These are phyloP conservation scores for Didymella keratinophila DNA, from an alignment of 2,329 filamentous ascomycete genomes.

Conservation along the genomic window DNA sequence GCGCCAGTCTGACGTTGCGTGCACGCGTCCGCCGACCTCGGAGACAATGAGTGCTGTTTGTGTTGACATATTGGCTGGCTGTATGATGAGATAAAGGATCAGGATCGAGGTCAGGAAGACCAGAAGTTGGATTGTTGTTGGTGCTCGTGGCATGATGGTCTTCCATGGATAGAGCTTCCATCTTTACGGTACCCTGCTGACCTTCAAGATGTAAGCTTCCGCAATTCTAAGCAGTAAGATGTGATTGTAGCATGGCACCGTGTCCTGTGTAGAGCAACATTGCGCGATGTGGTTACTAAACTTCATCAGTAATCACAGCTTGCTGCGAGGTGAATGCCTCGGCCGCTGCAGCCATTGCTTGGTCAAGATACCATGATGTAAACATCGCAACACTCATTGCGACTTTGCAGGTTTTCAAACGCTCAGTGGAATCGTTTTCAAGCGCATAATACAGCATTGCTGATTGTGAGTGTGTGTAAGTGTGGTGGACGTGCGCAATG, in stretches of 20 bases:
- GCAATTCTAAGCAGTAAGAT: not conserved
- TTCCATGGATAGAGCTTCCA: not conserved
- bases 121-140: not conserved
- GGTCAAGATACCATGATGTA: no score
- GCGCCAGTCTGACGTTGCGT: conserved; percentile 1
- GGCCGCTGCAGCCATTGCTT: not conserved
- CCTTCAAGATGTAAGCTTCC: no score
- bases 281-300: not conserved
- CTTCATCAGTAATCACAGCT: not conserved
- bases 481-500: no score
- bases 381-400: no score
- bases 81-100: not conserved
- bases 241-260: not conserved
- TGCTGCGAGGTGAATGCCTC: not conserved
- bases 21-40: conserved; percentile 1
- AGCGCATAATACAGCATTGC: no score
- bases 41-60: not conserved
- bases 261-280: not conserved
- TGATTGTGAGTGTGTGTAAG: no score
- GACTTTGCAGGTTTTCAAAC: no score
- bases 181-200: not conserved
- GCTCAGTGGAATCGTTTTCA: no score
- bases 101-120: not conserved
- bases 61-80: not conserved
- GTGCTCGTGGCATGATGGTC: not conserved